A percentile compares a stretch with the other conserved stretches of the same genome.
These are phyloP conservation scores for Cunninghamia lanceolata DNA, from an alignment of 75 land plant genomes.

Conservation along the genomic window DNA sequence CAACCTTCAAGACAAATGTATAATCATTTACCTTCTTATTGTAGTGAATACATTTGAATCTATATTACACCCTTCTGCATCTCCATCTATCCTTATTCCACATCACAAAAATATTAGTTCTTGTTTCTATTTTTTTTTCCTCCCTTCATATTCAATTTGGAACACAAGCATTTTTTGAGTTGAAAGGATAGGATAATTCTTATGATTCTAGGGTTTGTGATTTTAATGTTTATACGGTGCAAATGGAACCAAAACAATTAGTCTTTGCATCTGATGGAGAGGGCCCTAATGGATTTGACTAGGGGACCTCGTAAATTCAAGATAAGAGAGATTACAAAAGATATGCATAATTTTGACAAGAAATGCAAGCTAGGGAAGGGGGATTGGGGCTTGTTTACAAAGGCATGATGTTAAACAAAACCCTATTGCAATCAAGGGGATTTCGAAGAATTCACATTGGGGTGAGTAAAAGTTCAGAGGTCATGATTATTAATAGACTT, in stretches of 20 bases:
- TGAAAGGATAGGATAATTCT: too few species aligned
- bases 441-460: slow-evolving; percentile 15
- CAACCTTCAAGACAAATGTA: too few species aligned
- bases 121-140: too few species aligned
- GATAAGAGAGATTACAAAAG: slow-evolving; percentile 16
- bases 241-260: background rate
- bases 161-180: too few species aligned
- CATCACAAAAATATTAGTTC: too few species aligned
- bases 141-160: too few species aligned
- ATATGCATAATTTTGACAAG: background rate
- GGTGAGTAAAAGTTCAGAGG: slow-evolving; percentile 22
- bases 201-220: background rate
- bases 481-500: slow-evolving; percentile 14
- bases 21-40: too few species aligned
- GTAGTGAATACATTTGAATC: too few species aligned
- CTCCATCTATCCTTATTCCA: too few species aligned
- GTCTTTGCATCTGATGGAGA: background rate
- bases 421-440: slow-evolving; percentile 16
- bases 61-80: too few species aligned
- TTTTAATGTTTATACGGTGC: background rate
- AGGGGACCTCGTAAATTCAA: slow-evolving; percentile 17
- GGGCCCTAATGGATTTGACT: slow-evolving; percentile 8
- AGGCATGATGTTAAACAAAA: slow-evolving; percentile 14
- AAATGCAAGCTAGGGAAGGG: slow-evolving; percentile 1
- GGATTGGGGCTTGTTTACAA: slow-evolving; percentile 28